phyloP scores from a whole-genome alignment of 108 stramenopile genomes.

The Pseudonitzschia multiseries region DNA sequence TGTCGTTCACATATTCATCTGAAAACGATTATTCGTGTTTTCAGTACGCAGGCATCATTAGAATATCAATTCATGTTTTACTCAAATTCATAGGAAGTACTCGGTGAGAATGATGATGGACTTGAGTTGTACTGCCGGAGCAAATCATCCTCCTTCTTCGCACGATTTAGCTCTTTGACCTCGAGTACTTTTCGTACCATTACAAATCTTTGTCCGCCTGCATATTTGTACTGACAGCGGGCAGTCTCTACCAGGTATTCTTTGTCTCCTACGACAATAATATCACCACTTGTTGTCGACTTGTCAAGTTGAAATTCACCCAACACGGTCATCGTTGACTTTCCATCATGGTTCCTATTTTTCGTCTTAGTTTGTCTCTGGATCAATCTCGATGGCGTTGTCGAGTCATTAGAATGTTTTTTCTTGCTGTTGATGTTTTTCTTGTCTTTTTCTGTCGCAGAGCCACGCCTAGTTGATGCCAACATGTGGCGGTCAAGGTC shows the following conservation, averaged over 20 bases:
- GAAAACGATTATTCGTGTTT: too few species aligned
- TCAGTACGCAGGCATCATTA: too few species aligned
- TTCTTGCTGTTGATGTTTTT: constrained; percentile 10
- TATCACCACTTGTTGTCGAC: constrained; percentile 74
- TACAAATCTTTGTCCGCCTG: constrained; percentile 71
- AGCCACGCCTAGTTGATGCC: not conserved
- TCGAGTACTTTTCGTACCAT: constrained; percentile 82
- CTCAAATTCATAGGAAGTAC: not conserved
- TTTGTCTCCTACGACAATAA: constrained; percentile 55
- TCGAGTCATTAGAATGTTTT: not conserved
- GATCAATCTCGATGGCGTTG: constrained; percentile 7
- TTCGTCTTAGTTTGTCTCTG: not conserved
- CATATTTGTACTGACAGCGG: constrained; percentile 75
- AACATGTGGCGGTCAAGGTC: constrained; percentile 25
- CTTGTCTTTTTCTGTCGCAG: not conserved
- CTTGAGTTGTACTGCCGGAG: constrained; percentile 7
- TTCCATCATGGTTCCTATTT: not conserved
- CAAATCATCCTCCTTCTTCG: constrained; percentile 49
- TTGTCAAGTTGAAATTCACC: constrained; percentile 78
- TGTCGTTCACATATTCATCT: too few species aligned
- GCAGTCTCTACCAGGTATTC: constrained; percentile 65
- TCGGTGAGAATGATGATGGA: not conserved
- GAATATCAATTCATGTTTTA: not conserved
- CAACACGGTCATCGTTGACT: constrained; percentile 34
- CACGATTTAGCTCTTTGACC: constrained; percentile 69